Evolutionary conservation across 176 grass and related monocot species (phyloP), one percentile per base, ranked within the genome.

Genomic region (Hsuehochloa calcarea): DNA sequence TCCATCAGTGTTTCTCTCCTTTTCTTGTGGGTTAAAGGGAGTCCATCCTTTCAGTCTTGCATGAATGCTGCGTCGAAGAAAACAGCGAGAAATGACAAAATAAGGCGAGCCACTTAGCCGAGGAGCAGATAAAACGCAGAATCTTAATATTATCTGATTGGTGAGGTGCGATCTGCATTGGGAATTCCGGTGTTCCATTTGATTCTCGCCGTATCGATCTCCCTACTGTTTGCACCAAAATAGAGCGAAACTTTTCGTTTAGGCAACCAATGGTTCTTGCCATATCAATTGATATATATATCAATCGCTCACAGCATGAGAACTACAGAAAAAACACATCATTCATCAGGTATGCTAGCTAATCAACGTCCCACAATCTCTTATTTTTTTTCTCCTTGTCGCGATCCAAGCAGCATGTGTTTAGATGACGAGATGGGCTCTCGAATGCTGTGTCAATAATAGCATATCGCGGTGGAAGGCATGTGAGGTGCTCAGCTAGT

Each of bases 341-440:
- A 4, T 35, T 56, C 72, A 15, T 75, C 49, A 5, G 41, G 10
- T 3, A 19, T 31, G 62, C 13, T 68, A 68, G 70, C 25, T 64
- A 46, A 60, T 22, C 55, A n/a, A 58, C 19, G 55, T 58, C 74
- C 65, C 37, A 59, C 14, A 13, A 13, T 4, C 8, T 59, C 13
- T 58, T 47, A 6, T 1, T 23, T 27, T 16, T 16, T 8, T 56
- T 5, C 40, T 61, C 40, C 22, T 50, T 75, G 77, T 81, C 69
- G 62, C 51, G 69, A 60, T 49, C 5, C 44, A n/a, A 54, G 55
- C 77, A 51, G 63, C 77, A 81, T 81, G 77, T 89, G 70, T 51
- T 51, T 82, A 61, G 79, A 67, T 69, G 79, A 56, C 35, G 47
- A 6, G 60, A 50, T 44, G 37, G 47, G 12, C 68, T 16, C 67